Evolutionary conservation across 371 early-diverging fungal genomes (phyloP).

Genomic region (Dichotomocladium elegans): DNA sequence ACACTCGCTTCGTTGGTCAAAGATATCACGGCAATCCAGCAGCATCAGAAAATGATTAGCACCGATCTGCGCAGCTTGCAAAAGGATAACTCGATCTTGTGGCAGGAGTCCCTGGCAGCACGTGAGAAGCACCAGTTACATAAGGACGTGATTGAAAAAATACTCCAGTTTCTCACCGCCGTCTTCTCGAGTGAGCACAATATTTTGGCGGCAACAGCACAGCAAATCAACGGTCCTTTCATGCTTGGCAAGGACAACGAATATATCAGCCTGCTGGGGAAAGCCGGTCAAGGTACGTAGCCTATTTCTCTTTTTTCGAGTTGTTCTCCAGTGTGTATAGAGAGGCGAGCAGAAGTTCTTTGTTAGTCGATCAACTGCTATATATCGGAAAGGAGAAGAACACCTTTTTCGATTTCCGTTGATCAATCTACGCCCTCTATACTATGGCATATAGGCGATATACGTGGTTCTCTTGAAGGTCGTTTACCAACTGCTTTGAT

Average conservation of each 20-base stretch:
- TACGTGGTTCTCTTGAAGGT: not conserved
- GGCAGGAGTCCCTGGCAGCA: constrained; percentile 75
- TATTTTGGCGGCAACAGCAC: not conserved
- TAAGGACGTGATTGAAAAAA: constrained; percentile 89
- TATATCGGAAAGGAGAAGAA: not conserved
- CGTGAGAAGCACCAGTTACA: constrained; percentile 79
- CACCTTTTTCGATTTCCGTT: not conserved
- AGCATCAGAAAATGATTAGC: constrained; percentile 81
- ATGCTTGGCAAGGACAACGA: constrained; percentile 15
- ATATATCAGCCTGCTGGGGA: constrained; percentile 10
- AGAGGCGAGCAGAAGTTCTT: not conserved
- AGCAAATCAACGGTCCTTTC: constrained; percentile 8
- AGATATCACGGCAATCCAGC: constrained; percentile 78
- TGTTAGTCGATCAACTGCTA: not conserved
- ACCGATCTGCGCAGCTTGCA: constrained; percentile 79
- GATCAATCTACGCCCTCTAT: constrained; percentile 6
- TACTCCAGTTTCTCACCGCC: constrained; percentile 70
- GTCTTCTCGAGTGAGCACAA: constrained; percentile 40
- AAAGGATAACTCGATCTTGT: constrained; percentile 79
- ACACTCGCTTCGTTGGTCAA: constrained; percentile 52
- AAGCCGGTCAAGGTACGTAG: not conserved
- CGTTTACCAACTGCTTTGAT: constrained; percentile 25
- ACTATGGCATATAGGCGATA: not conserved
- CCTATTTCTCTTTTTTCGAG: not conserved
- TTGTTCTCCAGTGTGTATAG: not conserved